Evolutionary conservation across 2,329 filamentous ascomycete species (phyloP).

Genomic region (Sporothrix schenckii): DNA sequence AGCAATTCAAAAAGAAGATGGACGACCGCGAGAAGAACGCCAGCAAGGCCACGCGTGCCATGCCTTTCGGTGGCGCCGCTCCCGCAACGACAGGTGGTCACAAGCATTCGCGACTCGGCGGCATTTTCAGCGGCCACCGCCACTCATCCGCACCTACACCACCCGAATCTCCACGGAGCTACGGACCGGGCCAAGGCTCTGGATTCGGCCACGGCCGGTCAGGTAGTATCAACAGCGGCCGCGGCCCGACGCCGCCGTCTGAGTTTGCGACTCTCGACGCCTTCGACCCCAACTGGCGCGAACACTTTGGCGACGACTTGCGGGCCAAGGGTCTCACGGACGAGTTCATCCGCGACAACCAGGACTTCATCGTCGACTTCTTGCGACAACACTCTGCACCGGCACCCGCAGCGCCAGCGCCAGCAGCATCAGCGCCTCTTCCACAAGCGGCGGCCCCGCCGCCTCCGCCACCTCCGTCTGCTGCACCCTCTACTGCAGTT

Average conservation of each 20-base stretch:
- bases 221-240: slow-evolving; percentile 42
- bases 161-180: slow-evolving; percentile 58
- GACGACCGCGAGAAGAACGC: slow-evolving; percentile 94
- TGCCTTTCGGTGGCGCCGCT: slow-evolving; percentile 66
- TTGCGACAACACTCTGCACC: slow-evolving; percentile 58
- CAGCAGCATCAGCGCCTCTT: slow-evolving; percentile 31
- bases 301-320: slow-evolving; percentile 67
- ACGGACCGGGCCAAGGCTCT: slow-evolving; percentile 40
- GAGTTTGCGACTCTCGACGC: slow-evolving; percentile 65
- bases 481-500: slow-evolving; percentile 40
- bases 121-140: slow-evolving; percentile 63
- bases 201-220: slow-evolving; percentile 43
- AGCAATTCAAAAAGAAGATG: slow-evolving; percentile 96
- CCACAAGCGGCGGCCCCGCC: slow-evolving; percentile 31
- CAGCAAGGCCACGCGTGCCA: slow-evolving; percentile 79
- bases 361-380: slow-evolving; percentile 69
- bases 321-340: slow-evolving; percentile 65
- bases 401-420: slow-evolving; percentile 18
- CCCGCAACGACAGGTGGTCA: slow-evolving; percentile 45
- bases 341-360: slow-evolving; percentile 68
- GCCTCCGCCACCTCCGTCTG: slow-evolving; percentile 34
- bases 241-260: slow-evolving; percentile 47
- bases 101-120: slow-evolving; percentile 57
- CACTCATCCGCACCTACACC: slow-evolving; percentile 56
- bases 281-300: slow-evolving; percentile 66